A percentile compares a stretch with the other conserved stretches of the same genome.
Conservation (phyloP, 371 early-diverging fungal species). For the Mucor piriformis region DNA sequence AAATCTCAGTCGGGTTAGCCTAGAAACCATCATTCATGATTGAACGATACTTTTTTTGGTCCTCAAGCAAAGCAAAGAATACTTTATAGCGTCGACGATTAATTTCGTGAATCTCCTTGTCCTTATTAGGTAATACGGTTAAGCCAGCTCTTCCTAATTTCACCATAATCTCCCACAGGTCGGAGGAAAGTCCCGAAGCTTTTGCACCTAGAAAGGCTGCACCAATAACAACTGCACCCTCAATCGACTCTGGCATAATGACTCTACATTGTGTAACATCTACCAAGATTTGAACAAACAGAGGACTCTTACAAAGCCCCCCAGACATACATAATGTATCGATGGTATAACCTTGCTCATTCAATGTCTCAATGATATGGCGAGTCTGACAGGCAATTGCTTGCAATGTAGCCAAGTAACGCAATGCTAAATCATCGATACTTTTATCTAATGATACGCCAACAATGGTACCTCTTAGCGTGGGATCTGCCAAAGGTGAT, state of each 20-base stretch:
- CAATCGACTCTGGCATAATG: constrained; percentile 59
- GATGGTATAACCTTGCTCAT: constrained; percentile 57
- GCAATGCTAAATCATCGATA: constrained; percentile 58
- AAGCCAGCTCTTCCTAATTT: constrained; percentile 55
- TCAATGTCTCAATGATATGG: constrained; percentile 62
- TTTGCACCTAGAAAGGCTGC: constrained; percentile 71
- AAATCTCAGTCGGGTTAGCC: background rate
- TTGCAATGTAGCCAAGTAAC: constrained; percentile 68
- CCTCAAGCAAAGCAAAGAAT: constrained; percentile 59
- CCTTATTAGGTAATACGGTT: constrained; percentile 50
- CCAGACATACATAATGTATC: constrained; percentile 70
- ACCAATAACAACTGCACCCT: constrained; percentile 72
- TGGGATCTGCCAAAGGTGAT: constrained; percentile 72
- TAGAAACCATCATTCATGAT: constrained; percentile 49
- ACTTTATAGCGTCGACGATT: constrained; percentile 61
- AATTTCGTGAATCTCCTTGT: constrained; percentile 37
- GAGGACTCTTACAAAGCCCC: constrained; percentile 65
- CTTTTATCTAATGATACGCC: constrained; percentile 64
- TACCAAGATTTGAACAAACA: constrained; percentile 66
- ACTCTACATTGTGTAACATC: constrained; percentile 63
- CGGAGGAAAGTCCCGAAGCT: constrained; percentile 45
- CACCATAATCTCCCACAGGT: constrained; percentile 64
- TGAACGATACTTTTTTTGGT: constrained; percentile 56
- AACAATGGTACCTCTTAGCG: constrained; percentile 63
- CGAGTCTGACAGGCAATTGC: constrained; percentile 67